Base-by-base conservation (phyloP, 2,329 filamentous ascomycete genomes). In the Diaporthe vexans region DNA sequence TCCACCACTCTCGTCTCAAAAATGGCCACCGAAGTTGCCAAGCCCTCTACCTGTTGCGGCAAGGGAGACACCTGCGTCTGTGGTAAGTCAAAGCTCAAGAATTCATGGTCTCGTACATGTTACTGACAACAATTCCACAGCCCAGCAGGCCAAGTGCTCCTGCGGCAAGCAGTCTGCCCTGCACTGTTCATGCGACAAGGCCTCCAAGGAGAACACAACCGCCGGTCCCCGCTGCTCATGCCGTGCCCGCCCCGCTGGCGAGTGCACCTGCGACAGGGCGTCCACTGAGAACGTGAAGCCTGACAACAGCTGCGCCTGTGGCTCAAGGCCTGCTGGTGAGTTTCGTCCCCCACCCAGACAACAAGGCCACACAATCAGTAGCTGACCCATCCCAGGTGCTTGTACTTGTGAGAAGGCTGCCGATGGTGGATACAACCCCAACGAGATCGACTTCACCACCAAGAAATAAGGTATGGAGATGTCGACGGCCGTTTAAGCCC, bases 381-480 rank as follows among this genome's bases (percentile, higher is more conserved):
- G 52, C 72, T 76, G 40, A 73, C 46, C 51, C 59, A 74, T 71
- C 33, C 3, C 75, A 92, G 91, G 86, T 81, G 91, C 89, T 33
- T 97, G 94, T 85, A 97, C 93, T n/a, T 98, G 95, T 82, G 93
- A 95, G 84, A 95, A 94, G 83, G 90, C 90, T 24, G 82, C 89
- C 65, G 88, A 89, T 77, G 89, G 91, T 71, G 90, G 90, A 52
- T 87, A 88, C 74, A 90, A 93, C 77, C 88, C 91, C 37, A 85
- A 93, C 78, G 95, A 98, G 90, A 94, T 90, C 67, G 95, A 98
- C 84, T 98, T 98, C 81, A 98, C 95, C 51, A 94, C 92, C 72
- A 91, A 89, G 85, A 85, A 85, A 78, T 88, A 84, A 79, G 75
- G 4, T 4, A 4, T n/a, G 29, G 33, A 40, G 10, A 0, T 24